phyloP scores from a whole-genome alignment of 495 filamentous ascomycete species.

The Daldinia childiae region DNA sequence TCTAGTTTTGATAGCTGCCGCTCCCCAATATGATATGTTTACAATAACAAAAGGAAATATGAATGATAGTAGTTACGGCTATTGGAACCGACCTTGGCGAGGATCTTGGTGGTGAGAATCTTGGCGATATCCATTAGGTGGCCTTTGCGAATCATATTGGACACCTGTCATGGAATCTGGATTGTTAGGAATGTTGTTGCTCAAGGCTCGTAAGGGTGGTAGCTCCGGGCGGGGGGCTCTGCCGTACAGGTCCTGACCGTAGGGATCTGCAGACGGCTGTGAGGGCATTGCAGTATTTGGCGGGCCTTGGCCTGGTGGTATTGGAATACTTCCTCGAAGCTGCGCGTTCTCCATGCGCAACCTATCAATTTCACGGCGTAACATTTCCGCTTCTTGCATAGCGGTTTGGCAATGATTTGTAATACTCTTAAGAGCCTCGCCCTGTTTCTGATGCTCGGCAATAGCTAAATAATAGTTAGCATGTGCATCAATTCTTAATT shows the following conservation, averaged over 20 bases:
- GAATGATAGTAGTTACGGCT: slow-evolving; percentile 17
- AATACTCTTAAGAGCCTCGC: slow-evolving; percentile 50
- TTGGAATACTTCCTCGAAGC: slow-evolving; percentile 49
- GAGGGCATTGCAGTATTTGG: slow-evolving; percentile 38
- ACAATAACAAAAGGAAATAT: slow-evolving; percentile 35
- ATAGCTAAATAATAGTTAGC: slow-evolving; percentile 55
- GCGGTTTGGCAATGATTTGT: slow-evolving; percentile 48
- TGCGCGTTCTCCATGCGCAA: slow-evolving; percentile 66
- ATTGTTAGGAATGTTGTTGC: slow-evolving; percentile 33
- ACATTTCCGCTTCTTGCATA: slow-evolving; percentile 56
- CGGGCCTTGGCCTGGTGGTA: slow-evolving; percentile 28
- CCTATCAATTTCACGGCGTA: slow-evolving; percentile 58
- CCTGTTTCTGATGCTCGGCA: slow-evolving; percentile 61
- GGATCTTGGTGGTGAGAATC: not conserved
- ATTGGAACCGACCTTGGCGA: slow-evolving; percentile 44
- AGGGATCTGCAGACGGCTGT: slow-evolving; percentile 46
- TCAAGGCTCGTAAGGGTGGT: slow-evolving; percentile 57
- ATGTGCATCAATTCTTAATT: not conserved
- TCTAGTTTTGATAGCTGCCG: slow-evolving; percentile 33
- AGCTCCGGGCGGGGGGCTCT: slow-evolving; percentile 53
- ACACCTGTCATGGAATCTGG: slow-evolving; percentile 65
- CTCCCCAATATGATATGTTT: slow-evolving; percentile 30
- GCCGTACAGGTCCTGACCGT: slow-evolving; percentile 46
- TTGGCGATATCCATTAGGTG: not conserved
- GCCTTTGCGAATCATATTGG: slow-evolving; percentile 59